Base-by-base conservation (phyloP, 2,329 filamentous ascomycete species). In the Trichoderma koningii region DNA sequence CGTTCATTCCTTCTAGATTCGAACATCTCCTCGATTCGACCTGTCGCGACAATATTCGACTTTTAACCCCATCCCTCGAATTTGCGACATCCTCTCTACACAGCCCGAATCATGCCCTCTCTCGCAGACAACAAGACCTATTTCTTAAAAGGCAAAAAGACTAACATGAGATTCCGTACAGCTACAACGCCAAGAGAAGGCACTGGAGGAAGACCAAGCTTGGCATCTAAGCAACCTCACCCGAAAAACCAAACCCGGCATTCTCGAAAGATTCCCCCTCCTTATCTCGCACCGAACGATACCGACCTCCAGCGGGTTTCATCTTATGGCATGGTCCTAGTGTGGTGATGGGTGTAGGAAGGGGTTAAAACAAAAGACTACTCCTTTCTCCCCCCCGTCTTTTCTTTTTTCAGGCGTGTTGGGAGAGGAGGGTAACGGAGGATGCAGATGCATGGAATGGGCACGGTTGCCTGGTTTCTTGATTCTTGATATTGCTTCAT, bases 171-270 rank as follows among this genome's bases (percentile, higher is more conserved):
- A n/a, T 38, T 10, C 26, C n/a, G 26, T 53, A 75, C 80, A 99
- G 95, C 86, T 99, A 99, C 90, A 99, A 99, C 87, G 93, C 95
- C 78, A 99, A 99, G 92, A 87, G 95, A 83, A 91, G 95, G 85
- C 95, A 99, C 83, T 99, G 95, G 95, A 92, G 95, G 87, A 99
- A 99, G 94, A 98, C 95, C 80, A 91, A 93, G 81, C 92, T 99
- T 84, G 93, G 93, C 80, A 96, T 99, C 87, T 99, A 95, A 87
- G 87, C 82, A 80, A 82, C 69, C 74, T 75, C 73, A 52, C 47
- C 26, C 72, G 71, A 70, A 38, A 38, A 38, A 38, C 34, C 71
- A 70, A 70, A 67, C 28, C 65, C 44, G 50, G 55, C 65, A 64
- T 64, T 64, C 62, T 52, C 65, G 65, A 65, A 38, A 38, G 3